Evolutionary conservation across 345 rosid species (phyloP).

Genomic region (Syzygium jambos): DNA sequence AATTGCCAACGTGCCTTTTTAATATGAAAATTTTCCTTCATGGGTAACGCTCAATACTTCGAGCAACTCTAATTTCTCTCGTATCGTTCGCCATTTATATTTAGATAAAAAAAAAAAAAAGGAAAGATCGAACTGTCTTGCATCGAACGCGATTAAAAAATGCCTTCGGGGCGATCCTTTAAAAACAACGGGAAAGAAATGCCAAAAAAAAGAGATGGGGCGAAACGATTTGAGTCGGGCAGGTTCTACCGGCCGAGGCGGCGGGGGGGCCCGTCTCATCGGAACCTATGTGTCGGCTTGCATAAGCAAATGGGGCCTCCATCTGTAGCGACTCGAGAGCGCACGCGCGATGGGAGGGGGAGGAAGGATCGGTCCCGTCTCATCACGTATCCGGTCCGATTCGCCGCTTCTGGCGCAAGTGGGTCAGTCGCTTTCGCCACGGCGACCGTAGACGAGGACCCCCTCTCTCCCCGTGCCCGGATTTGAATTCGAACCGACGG

Average conservation of each 20-base stretch:
- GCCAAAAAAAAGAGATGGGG: not conserved
- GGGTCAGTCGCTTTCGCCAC: not conserved
- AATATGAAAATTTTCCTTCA: not conserved
- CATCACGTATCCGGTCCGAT: not conserved
- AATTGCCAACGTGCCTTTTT: not conserved
- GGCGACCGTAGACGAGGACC: not conserved
- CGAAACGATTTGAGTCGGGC: not conserved
- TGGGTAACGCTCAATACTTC: not conserved
- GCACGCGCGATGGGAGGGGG: not conserved
- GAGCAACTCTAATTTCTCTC: not conserved
- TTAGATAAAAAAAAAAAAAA: too few species aligned
- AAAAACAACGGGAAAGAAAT: fast-evolving
- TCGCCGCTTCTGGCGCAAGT: not conserved
- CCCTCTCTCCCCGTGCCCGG: too few species aligned
- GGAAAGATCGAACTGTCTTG: not conserved
- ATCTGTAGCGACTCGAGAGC: constrained; percentile 3
- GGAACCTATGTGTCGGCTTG: not conserved
- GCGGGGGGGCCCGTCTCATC: not conserved
- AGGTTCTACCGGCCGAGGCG: not conserved
- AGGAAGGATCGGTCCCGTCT: not conserved
- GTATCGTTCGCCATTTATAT: not conserved
- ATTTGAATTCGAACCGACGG: not conserved
- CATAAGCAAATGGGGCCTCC: not conserved
- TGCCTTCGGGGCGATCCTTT: too few species aligned
- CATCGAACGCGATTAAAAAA: not conserved